Evolutionary conservation across 2,329 filamentous ascomycete genomes (phyloP), one percentile per base, ranked within the genome.

Genomic region (Hymenotorrendiella dingleyae): DNA sequence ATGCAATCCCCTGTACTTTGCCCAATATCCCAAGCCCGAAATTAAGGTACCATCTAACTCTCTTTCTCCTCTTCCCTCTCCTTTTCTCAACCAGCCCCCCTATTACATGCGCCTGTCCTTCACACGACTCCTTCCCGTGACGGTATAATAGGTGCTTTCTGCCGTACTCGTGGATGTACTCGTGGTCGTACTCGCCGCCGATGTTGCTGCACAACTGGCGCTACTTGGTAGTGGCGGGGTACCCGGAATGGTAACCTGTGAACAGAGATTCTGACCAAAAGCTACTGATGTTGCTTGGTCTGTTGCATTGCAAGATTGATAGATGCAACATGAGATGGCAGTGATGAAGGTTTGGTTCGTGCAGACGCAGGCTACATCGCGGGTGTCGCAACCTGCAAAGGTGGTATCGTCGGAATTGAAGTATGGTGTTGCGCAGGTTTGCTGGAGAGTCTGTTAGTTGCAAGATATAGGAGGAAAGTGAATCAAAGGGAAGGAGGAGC

Each of bases 301-400:
- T 28, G 10, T 30, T 9, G 29, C 29, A 17, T 12, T 35, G 24
- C 42, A 44, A 11, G 7, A 27, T 11, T 30, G 19, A 12, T 17
- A 27, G 24, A 44, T 44, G 14, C 42, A 44, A 24, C 42, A 44
- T 14, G 36, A 40, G 8, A 44, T 44, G 10, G n/a, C 26, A 29
- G 29, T 11, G 8, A 40, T 30, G 42, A 44, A 44, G 3, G 14
- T 6, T 11, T 11, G 23, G 16, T 40, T 39, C 11, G 35, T 29
- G 23, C 42, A 44, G 11, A 44, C 30, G 28, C 42, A 44, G 8
- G 42, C 28, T 19, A 44, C 42, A 23, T 40, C 36, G 4, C 20
- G 29, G 23, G n/a, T 12, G 20, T 14, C 6, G 30, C 42, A 44
- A 20, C 12, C 21, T 17, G 42, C 42, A 22, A 44, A 43, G n/a